Evolutionary conservation across 2,329 filamentous ascomycete genomes (phyloP), one percentile per base, ranked within the genome.

Genomic region (Apiospora marii): DNA sequence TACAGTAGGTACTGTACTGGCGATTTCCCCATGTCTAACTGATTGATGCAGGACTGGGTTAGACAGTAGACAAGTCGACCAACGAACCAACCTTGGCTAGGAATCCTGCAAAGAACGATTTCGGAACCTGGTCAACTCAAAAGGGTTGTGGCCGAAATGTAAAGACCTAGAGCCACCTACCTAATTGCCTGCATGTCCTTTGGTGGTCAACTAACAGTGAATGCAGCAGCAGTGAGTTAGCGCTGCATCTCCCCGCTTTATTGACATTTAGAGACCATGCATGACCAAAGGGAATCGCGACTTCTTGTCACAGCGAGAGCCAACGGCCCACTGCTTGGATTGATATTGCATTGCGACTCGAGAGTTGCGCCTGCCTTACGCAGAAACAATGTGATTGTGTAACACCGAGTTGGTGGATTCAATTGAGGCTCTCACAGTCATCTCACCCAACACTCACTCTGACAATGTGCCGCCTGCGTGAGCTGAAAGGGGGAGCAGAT

Each of bases 401-500:
- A 41, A 30, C 13, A 64, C 30, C 34, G 14, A 24, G 34, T 41
- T 22, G 22, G 34, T 12, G 34, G 34, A n/a, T 12, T 64, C 13
- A 19, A 41, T 6, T 2, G 22, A 41, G 34, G 19, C 34, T 64
- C 58, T 64, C 58, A 64, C 34, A 64, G 58, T 64, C 58, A 64
- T 34, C 58, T 64, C 58, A 64, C 34, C 34, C 34, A 37, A 61
- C 30, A 64, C 34, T 64, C 58, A 64, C 58, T 41, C 30, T 41
- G 58, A 64, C 58, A 41, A 41, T 64, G 58, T 64, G 58, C 58
- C 10, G 58, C 34, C 34, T 24, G 19, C 5, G 19, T 24, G 53
- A 61, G 51, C 49, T 30, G 27, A 34, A 34, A 58, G n/a, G 53
- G 27, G 16, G 51, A 22, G 53, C 51, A 34, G 2, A 34, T 58